Conservation (phyloP, 768 basidiomycete species). For the Phylloporus sp. region DNA sequence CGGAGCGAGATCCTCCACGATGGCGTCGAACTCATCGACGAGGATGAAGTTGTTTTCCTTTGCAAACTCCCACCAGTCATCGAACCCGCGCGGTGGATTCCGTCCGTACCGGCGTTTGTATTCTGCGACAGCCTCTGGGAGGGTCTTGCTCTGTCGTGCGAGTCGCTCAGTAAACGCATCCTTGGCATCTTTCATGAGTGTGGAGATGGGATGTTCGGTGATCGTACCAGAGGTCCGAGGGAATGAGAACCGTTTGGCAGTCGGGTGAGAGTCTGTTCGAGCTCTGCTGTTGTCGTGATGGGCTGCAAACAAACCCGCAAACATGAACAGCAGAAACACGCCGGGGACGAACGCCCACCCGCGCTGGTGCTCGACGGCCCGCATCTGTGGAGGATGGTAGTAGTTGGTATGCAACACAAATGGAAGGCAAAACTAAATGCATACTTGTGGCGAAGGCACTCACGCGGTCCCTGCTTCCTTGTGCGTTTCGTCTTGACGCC, state of each 20-base stretch:
- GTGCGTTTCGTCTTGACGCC: too few relatives aligned
- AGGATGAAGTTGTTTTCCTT: conserved; percentile 68
- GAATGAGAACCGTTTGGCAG: conserved; percentile 23
- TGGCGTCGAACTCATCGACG: conserved; percentile 84
- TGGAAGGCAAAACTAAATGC: background rate
- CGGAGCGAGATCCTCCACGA: conserved; percentile 77
- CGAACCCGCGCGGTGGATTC: conserved; percentile 87
- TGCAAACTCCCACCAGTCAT: conserved; percentile 84
- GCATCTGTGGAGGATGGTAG: background rate
- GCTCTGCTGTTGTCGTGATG: conserved; percentile 11
- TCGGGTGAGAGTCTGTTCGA: conserved; percentile 1
- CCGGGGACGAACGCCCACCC: conserved; percentile 40
- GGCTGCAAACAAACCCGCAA: conserved; percentile 44
- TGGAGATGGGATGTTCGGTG: conserved; percentile 75
- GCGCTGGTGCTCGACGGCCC: background rate
- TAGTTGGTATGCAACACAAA: background rate
- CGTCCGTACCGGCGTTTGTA: conserved; percentile 76
- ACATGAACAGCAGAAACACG: conserved; percentile 48
- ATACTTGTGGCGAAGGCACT: too few relatives aligned
- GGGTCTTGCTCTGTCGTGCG: conserved; percentile 71
- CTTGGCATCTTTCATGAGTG: conserved; percentile 82
- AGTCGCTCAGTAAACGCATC: conserved; percentile 63
- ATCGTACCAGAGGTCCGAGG: background rate
- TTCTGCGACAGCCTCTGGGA: conserved; percentile 74
- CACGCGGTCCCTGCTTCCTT: too few relatives aligned